Conservation (phyloP, 345 rosid genomes). For the Dimocarpus longan region DNA sequence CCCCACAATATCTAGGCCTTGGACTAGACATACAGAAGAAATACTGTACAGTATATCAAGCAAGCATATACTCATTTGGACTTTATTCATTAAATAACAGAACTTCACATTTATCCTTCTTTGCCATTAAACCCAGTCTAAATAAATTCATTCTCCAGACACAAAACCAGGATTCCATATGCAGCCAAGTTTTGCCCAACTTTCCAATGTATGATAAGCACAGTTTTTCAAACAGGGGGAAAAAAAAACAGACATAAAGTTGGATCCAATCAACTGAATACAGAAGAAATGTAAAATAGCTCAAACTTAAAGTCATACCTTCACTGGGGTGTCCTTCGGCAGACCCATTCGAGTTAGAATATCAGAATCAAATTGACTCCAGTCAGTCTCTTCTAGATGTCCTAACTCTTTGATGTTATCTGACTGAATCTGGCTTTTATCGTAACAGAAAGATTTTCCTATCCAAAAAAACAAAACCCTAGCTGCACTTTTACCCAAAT, state of each 20-base stretch:
- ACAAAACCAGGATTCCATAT: background rate
- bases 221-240: background rate
- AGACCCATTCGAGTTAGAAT: constrained; percentile 61
- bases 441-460: constrained; percentile 61
- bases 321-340: constrained; percentile 60
- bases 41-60: too few species aligned
- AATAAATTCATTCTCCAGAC: background rate
- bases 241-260: background rate
- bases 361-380: constrained; percentile 57
- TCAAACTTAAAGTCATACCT: constrained; percentile 46
- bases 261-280: constrained; percentile 4
- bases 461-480: constrained; percentile 79
- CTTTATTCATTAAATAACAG: too few species aligned
- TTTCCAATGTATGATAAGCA: background rate
- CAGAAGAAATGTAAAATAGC: background rate
- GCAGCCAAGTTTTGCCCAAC: background rate
- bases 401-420: constrained; percentile 41
- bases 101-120: background rate
- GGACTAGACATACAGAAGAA: too few species aligned
- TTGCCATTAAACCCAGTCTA: background rate
- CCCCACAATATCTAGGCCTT: too few species aligned
- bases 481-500: constrained; percentile 42
- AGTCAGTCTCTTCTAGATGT: constrained; percentile 49
- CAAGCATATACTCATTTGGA: too few species aligned
- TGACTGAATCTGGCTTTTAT: constrained; percentile 45